phyloP scores from a whole-genome alignment of 2,329 filamentous ascomycete genomes.

The Ophiostoma sp. region DNA sequence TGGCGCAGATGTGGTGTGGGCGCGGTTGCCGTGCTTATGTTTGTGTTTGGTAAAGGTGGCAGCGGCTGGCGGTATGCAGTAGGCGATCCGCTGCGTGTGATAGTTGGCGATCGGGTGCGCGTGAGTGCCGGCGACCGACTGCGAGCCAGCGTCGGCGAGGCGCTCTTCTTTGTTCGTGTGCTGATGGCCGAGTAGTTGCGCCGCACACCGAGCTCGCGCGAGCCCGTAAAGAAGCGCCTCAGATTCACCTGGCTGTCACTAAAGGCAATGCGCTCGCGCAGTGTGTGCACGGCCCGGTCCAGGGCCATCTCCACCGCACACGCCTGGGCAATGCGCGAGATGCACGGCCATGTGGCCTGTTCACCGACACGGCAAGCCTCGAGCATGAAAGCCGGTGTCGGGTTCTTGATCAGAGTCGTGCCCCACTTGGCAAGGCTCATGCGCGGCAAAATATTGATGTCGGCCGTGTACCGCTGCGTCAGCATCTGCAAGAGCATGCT shows the following conservation, averaged over 20 bases:
- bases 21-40: neutral
- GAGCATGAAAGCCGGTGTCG: constrained; percentile 79
- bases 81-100: constrained; percentile 15
- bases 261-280: constrained; percentile 65
- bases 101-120: constrained; percentile 10
- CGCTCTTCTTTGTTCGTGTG: neutral
- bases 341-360: constrained; percentile 83
- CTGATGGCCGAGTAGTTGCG: constrained; percentile 8
- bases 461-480: constrained; percentile 86
- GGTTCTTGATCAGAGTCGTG: constrained; percentile 73
- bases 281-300: constrained; percentile 64
- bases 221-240: constrained; percentile 40
- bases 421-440: constrained; percentile 28
- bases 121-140: constrained; percentile 14
- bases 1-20: constrained; percentile 20
- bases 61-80: constrained; percentile 23
- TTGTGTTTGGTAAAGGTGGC: neutral
- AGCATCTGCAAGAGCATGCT: constrained; percentile 76
- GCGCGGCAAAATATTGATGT: constrained; percentile 69
- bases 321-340: constrained; percentile 78
- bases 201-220: constrained; percentile 31
- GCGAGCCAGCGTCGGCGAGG: neutral
- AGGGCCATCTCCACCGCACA: constrained; percentile 84
- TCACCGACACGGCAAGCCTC: constrained; percentile 72
- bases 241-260: constrained; percentile 59